Evolutionary conservation across 1,139 yeast genomes (phyloP).

Genomic region (Candida tropicalis): DNA sequence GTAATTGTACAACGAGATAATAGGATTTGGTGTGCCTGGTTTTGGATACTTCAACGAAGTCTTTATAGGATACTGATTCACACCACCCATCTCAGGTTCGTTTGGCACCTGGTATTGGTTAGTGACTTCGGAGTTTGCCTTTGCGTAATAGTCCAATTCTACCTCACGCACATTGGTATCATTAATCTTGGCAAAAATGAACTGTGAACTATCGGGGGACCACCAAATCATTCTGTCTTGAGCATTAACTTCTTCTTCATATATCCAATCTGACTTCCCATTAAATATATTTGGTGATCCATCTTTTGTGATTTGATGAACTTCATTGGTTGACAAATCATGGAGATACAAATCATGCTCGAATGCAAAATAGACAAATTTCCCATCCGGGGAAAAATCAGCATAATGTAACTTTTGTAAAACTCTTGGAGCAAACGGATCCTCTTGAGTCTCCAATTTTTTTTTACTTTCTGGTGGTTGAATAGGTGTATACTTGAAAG

Average conservation of each 20-base stretch:
- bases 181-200: conserved; percentile 68
- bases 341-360: conserved; percentile 47
- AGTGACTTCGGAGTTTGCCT: conserved; percentile 35
- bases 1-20: conserved; percentile 49
- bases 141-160: conserved; percentile 64
- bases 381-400: conserved; percentile 44
- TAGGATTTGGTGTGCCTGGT: conserved; percentile 80
- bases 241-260: conserved; percentile 65
- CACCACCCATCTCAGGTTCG: conserved; percentile 20
- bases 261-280: conserved; percentile 66
- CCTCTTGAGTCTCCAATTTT: conserved; percentile 8
- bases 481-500: conserved; percentile 26
- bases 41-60: conserved; percentile 76
- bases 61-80: conserved; percentile 58
- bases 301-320: conserved; percentile 48
- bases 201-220: conserved; percentile 69
- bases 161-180: conserved; percentile 72
- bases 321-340: conserved; percentile 25
- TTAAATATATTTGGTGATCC: conserved; percentile 53
- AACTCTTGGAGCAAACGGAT: conserved; percentile 9
- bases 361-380: conserved; percentile 35
- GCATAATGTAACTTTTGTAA: conserved; percentile 43
- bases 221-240: conserved; percentile 80
- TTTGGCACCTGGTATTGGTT: conserved; percentile 25
- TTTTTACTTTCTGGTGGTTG: conserved; percentile 22